phyloP scores from a whole-genome alignment of 2,329 filamentous ascomycete genomes.

The Aureobasidium mangrovei region DNA sequence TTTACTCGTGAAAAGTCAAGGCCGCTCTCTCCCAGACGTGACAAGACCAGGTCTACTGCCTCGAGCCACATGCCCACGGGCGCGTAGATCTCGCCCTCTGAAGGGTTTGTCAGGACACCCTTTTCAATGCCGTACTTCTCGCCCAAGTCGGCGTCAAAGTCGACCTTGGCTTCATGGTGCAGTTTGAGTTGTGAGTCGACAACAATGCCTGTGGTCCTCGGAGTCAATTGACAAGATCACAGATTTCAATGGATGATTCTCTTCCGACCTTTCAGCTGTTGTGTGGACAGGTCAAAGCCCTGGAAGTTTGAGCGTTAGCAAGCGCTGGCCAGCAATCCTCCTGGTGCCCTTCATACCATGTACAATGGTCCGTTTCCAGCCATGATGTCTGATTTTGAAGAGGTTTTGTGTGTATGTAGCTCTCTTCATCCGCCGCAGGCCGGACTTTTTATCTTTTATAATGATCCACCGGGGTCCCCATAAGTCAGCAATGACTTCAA shows the following conservation, averaged over 20 bases:
- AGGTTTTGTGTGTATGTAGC: neutral
- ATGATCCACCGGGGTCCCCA: constrained; percentile 5
- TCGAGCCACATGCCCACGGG: constrained; percentile 94
- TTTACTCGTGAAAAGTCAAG: constrained; percentile 66
- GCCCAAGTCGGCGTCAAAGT: constrained; percentile 81
- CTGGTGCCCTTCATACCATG: neutral
- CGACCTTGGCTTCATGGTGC: constrained; percentile 77
- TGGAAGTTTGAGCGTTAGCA: neutral
- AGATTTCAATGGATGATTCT: neutral
- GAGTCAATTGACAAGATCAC: constrained; percentile 5
- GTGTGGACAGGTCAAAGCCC: constrained; percentile 92
- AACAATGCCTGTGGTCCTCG: constrained; percentile 55
- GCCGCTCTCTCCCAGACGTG: constrained; percentile 58
- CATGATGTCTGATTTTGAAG: neutral
- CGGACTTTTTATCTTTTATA: neutral
- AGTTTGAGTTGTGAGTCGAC: constrained; percentile 76
- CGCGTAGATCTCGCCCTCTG: constrained; percentile 81
- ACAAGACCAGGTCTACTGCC: constrained; percentile 76
- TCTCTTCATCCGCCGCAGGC: neutral
- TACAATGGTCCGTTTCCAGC: constrained; percentile 9
- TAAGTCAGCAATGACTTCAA: constrained; percentile 11
- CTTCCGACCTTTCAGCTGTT: constrained; percentile 76
- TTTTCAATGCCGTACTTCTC: constrained; percentile 63
- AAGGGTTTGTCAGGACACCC: constrained; percentile 74
- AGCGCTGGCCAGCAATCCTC: neutral